Percentiles rank a stretch among this genome's conserved stretches.
These are phyloP conservation scores for Rhododendron molle DNA, from an alignment of 148 eudicot species.

Conservation along the genomic window DNA sequence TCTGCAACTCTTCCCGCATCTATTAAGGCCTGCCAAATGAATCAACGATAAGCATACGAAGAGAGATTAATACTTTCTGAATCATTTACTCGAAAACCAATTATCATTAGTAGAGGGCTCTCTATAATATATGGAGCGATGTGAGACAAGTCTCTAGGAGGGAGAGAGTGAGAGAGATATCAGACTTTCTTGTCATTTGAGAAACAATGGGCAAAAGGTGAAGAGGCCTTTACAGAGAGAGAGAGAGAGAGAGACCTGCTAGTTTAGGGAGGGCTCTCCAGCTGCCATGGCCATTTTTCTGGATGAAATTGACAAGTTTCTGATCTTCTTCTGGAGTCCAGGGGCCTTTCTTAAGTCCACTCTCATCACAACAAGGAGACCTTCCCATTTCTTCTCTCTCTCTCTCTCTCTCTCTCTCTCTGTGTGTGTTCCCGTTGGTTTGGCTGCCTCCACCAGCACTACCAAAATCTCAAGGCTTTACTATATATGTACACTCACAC, in stretches of 20 bases:
- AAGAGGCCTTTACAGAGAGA: neutral
- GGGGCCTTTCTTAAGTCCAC: slow-evolving; percentile 85
- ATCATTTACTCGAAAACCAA: too few species aligned
- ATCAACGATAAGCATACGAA: too few species aligned
- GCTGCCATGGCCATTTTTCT: slow-evolving; percentile 86
- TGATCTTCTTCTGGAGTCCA: slow-evolving; percentile 93
- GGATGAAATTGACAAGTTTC: slow-evolving; percentile 50
- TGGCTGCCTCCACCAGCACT: slow-evolving; percentile 58
- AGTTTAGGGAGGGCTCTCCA: slow-evolving; percentile 94
- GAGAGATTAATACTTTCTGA: too few species aligned
- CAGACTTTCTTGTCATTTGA: too few species aligned
- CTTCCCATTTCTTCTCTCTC: slow-evolving; percentile 50
- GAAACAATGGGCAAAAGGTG: too few species aligned
- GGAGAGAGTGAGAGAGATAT: too few species aligned
- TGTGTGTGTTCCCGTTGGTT: slow-evolving; percentile 15
- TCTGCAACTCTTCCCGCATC: slow-evolving; percentile 90
- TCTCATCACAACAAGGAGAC: slow-evolving; percentile 71
- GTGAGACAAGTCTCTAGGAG: neutral
- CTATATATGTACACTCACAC: slow-evolving; percentile 28
- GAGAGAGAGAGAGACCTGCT: slow-evolving; percentile 42
- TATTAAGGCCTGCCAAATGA: slow-evolving; percentile 47
- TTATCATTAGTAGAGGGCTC: too few species aligned
- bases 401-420: neutral
- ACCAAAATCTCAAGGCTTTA: slow-evolving; percentile 42
- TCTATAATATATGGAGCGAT: neutral